Conservation (phyloP, 306 rosid species). For the Medicago ruthenica region DNA sequence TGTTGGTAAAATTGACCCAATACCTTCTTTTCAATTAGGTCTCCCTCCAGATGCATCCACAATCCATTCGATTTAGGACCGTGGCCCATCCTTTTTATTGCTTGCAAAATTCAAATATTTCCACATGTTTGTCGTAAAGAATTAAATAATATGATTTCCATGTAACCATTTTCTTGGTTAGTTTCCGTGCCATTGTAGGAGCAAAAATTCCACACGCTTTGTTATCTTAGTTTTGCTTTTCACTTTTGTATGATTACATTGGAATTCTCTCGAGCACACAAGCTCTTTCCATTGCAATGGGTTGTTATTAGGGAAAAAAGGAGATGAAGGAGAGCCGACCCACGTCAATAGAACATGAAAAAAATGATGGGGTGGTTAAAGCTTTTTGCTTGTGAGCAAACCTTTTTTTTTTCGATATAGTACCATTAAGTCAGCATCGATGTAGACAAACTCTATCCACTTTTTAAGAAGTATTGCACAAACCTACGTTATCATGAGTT, state of each 20-base stretch:
- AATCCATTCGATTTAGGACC: neutral
- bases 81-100: constrained; percentile 27
- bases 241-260: constrained; percentile 26
- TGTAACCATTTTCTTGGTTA: constrained; percentile 25
- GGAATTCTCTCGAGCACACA: constrained; percentile 4
- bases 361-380: too few species aligned
- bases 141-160: constrained; percentile 12
- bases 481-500: too few species aligned
- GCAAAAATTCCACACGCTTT: constrained; percentile 45
- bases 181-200: constrained; percentile 12
- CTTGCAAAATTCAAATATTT: constrained; percentile 17
- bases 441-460: too few species aligned
- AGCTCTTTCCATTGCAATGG: constrained; percentile 35
- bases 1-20: constrained; percentile 24
- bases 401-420: too few species aligned
- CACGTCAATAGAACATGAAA: constrained; percentile 1
- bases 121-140: neutral
- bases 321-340: constrained; percentile 11
- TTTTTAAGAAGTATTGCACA: too few species aligned
- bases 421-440: too few species aligned
- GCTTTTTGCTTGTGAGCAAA: too few species aligned
- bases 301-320: constrained; percentile 39
- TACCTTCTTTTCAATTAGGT: neutral
- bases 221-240: constrained; percentile 12
- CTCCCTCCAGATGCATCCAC: constrained; percentile 3